Evolutionary conservation across 768 basidiomycete species (phyloP), one percentile per base, ranked within the genome.

Genomic region (Leccinum ochraceum): DNA sequence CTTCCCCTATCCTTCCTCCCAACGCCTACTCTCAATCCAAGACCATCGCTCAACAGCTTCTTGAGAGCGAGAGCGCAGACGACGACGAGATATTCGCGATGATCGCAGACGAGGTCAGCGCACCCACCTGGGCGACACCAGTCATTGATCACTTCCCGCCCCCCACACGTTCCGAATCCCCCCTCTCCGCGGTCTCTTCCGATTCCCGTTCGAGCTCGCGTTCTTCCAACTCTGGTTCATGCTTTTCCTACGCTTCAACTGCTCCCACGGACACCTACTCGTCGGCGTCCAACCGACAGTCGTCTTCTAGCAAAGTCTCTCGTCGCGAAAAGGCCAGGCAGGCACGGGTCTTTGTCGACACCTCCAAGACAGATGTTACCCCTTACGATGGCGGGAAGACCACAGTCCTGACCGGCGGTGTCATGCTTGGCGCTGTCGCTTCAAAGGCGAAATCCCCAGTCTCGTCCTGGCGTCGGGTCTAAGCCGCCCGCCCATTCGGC

Each of bases 371-470:
- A 57, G 88, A 89, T 50, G 88, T 92, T 63, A 92, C 90, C 52
- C 88, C 89, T 67, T 93, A 93, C 67, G 90, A 93, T 66, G 90
- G 90, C 58, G 91, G 91, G 64, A 92, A 91, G 82, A 93, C 91
- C 56, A 92, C 90, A 30, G 90, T 92, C 54, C 84, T 93, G 66
- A 92, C 90, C 3, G 91, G 91, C 59, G 91, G 90, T 64, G 90
- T 92, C 65, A 93, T 93, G 91, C 88, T 93, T 62, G 90, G 90
- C 54, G 77, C 80, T 42, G 79, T 76, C 64, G 69, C 74, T 59
- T 60, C 71, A 56, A 70, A 76, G 64, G 60, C 67, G 67, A 69
- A 69, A 70, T 68, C 75, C 59, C 56, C 65, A 51, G 57, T 66
- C 53, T 59, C 71, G 76, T 81, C 74, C 82, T 88, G 88, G 87